These are phyloP conservation scores for Lentithecium fluviatile DNA, from an alignment of 495 filamentous ascomycete genomes.

Conservation along the genomic window DNA sequence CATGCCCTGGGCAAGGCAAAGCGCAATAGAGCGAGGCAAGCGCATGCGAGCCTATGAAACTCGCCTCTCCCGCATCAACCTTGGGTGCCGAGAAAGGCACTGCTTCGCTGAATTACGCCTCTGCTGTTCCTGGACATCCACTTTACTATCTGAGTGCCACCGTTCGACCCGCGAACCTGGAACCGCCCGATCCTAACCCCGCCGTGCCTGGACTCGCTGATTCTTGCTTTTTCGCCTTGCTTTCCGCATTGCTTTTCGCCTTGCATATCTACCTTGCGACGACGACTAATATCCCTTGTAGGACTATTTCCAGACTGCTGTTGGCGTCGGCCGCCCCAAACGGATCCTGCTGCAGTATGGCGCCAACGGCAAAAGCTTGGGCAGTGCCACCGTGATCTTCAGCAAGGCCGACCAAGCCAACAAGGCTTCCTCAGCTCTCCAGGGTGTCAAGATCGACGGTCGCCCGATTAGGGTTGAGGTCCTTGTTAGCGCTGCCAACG, in stretches of 20 bases:
- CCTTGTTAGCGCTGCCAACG: slow-evolving; percentile 72
- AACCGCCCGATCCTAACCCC: too few relatives aligned
- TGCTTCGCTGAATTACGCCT: too few relatives aligned
- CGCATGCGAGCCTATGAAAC: not conserved
- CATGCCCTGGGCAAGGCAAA: too few relatives aligned
- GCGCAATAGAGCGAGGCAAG: not conserved
- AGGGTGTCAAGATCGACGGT: slow-evolving; percentile 84
- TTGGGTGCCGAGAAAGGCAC: not conserved
- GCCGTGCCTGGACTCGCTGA: too few relatives aligned
- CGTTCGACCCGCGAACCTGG: too few relatives aligned
- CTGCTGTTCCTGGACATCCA: too few relatives aligned
- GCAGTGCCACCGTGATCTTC: slow-evolving; percentile 81
- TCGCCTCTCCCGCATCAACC: slow-evolving; percentile 11
- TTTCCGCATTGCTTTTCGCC: slow-evolving; percentile 32
- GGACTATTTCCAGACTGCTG: slow-evolving; percentile 90
- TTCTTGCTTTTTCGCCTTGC: slow-evolving; percentile 19
- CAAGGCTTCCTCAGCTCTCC: slow-evolving; percentile 76
- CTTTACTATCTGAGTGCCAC: too few relatives aligned
- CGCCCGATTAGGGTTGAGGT: slow-evolving; percentile 95
- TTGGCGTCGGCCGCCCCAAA: slow-evolving; percentile 89
- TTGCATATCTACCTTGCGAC: slow-evolving; percentile 5
- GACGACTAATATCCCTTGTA: slow-evolving; percentile 50
- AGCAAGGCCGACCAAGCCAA: slow-evolving; percentile 70
- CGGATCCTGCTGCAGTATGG: slow-evolving; percentile 86
- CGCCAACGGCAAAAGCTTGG: slow-evolving; percentile 85